Evolutionary conservation across 2,329 filamentous ascomycete species (phyloP).

Genomic region (Lojkania enalia): DNA sequence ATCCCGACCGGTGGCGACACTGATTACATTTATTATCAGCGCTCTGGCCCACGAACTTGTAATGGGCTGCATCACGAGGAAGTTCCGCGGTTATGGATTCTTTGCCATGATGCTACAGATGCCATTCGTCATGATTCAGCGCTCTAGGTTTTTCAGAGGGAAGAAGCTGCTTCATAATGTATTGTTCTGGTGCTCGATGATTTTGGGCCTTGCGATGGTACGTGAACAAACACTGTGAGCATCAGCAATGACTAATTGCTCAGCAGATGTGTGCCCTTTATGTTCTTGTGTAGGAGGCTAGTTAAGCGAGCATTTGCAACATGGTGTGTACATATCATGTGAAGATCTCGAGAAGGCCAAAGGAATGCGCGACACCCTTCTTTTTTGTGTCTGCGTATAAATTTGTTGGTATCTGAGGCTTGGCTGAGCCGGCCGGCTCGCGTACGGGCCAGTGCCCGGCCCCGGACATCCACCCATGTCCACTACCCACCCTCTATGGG

Average conservation of each 20-base stretch:
- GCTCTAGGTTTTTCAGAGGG: slow-evolving; percentile 73
- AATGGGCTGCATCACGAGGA: slow-evolving; percentile 98
- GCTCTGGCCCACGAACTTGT: slow-evolving; percentile 91
- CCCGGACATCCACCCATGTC: too few species aligned
- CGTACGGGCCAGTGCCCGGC: too few species aligned
- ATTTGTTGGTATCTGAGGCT: too few species aligned
- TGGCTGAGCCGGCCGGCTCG: too few species aligned
- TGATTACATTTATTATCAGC: slow-evolving; percentile 89
- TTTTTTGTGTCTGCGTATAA: too few species aligned
- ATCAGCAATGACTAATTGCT: not conserved
- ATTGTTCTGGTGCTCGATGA: slow-evolving; percentile 91
- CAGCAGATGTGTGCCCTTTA: slow-evolving; percentile 16
- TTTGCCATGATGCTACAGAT: slow-evolving; percentile 95
- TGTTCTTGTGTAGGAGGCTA: slow-evolving; percentile 12
- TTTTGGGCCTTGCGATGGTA: slow-evolving; percentile 79
- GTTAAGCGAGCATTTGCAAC: too few species aligned
- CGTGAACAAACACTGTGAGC: slow-evolving; percentile 39
- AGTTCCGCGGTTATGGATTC: slow-evolving; percentile 92
- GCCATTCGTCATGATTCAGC: slow-evolving; percentile 90
- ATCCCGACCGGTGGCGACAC: slow-evolving; percentile 75
- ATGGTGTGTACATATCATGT: too few species aligned
- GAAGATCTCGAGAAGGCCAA: too few species aligned
- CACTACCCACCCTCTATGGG: too few species aligned
- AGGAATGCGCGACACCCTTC: too few species aligned
- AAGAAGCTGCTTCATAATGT: slow-evolving; percentile 73